Evolutionary conservation across 2,329 filamentous ascomycete species (phyloP).

Genomic region (Fusarium bulbicola): DNA sequence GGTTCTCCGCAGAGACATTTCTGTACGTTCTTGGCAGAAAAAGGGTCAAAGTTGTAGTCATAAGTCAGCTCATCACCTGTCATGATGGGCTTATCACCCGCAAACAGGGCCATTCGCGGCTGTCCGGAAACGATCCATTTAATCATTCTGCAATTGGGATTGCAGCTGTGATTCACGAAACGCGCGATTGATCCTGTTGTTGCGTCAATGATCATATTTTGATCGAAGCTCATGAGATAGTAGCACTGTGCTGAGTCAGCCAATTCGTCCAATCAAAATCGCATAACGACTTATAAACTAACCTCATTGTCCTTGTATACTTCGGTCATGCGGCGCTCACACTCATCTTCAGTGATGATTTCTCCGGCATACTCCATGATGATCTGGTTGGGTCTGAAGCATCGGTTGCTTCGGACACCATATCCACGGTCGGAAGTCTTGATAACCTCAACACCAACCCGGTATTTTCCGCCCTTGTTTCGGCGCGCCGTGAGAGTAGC

Average conservation of each 20-base stretch:
- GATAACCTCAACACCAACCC: slow-evolving; percentile 93
- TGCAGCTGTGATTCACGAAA: slow-evolving; percentile 98
- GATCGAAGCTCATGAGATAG: slow-evolving; percentile 98
- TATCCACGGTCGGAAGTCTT: slow-evolving; percentile 90
- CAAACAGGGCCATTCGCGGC: slow-evolving; percentile 96
- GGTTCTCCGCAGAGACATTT: slow-evolving; percentile 70
- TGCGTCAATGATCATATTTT: slow-evolving; percentile 98
- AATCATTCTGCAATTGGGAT: slow-evolving; percentile 96
- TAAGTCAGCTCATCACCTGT: slow-evolving; percentile 97
- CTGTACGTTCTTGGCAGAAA: slow-evolving; percentile 74
- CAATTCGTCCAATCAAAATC: neutral
- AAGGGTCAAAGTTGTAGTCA: slow-evolving; percentile 81
- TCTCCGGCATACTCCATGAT: slow-evolving; percentile 99
- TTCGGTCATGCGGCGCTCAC: slow-evolving; percentile 91
- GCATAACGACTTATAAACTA: slow-evolving; percentile 44
- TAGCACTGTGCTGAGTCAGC: slow-evolving; percentile 76
- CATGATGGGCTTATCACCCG: slow-evolving; percentile 87
- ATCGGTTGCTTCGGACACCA: slow-evolving; percentile 89
- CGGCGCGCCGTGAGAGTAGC: slow-evolving; percentile 78
- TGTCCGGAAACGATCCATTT: slow-evolving; percentile 96
- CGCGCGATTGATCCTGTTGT: slow-evolving; percentile 95
- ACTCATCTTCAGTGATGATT: slow-evolving; percentile 95
- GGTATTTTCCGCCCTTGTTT: slow-evolving; percentile 83
- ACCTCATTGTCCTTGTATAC: slow-evolving; percentile 95
- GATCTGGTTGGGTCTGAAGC: slow-evolving; percentile 89